phyloP scores from a whole-genome alignment of 1,284 basidiomycete genomes.

The Fomitiporia mediterranea region DNA sequence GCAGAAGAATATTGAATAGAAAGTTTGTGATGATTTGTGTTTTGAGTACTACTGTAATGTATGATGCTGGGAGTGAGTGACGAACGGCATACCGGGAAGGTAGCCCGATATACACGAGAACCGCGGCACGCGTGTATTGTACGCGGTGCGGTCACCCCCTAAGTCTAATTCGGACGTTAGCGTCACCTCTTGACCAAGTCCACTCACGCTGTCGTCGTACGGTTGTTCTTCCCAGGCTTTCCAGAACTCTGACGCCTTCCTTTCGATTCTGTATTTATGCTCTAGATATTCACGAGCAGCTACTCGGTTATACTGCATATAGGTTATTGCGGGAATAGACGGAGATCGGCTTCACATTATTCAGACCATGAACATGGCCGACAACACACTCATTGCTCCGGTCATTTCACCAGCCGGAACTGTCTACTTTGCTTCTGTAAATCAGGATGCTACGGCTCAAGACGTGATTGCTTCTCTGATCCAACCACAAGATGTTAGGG shows the following conservation, averaged over 20 bases:
- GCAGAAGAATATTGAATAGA: too few relatives aligned
- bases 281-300: neutral
- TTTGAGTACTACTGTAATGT: too few relatives aligned
- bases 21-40: too few relatives aligned
- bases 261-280: neutral
- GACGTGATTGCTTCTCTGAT: slow-evolving; percentile 54
- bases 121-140: neutral
- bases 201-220: too few relatives aligned
- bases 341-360: neutral
- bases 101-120: too few relatives aligned
- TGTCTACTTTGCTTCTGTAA: slow-evolving; percentile 58
- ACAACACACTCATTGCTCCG: slow-evolving; percentile 51
- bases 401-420: slow-evolving; percentile 52
- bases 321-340: neutral
- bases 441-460: slow-evolving; percentile 46
- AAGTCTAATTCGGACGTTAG: neutral
- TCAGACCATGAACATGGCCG: slow-evolving; percentile 28
- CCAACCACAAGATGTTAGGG: slow-evolving; percentile 42
- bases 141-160: neutral
- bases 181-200: neutral
- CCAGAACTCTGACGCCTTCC: neutral
- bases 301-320: neutral
- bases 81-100: too few relatives aligned
- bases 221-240: neutral
- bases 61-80: too few relatives aligned